phyloP scores from a whole-genome alignment of 2,329 filamentous ascomycete genomes.

The Fusarium fujikuroi region DNA sequence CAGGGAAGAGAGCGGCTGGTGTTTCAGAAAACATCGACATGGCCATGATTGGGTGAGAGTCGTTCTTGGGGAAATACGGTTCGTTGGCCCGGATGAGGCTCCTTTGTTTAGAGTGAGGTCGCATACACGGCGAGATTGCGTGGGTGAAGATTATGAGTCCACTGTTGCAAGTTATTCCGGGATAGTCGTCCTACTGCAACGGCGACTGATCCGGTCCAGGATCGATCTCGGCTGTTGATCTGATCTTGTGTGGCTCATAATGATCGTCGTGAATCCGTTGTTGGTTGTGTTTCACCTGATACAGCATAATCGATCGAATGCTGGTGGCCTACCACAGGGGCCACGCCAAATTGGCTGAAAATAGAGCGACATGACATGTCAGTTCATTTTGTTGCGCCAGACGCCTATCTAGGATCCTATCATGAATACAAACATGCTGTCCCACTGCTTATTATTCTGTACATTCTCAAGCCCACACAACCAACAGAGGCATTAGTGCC shows the following conservation, averaged over 20 bases:
- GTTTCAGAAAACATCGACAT: conserved; percentile 21
- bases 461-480: conserved; percentile 28
- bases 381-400: conserved; percentile 54
- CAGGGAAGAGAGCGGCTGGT: conserved; percentile 21
- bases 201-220: conserved; percentile 13
- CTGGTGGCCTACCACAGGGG: conserved; percentile 6
- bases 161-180: conserved; percentile 21
- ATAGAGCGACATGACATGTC: conserved; percentile 43
- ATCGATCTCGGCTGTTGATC: conserved; percentile 6
- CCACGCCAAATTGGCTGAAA: conserved; percentile 12
- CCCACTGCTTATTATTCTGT: conserved; percentile 39
- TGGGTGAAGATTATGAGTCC: conserved; percentile 17
- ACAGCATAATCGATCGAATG: conserved; percentile 29
- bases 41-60: conserved; percentile 38
- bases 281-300: conserved; percentile 29
- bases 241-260: conserved; percentile 3
- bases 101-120: conserved; percentile 39
- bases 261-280: conserved; percentile 11
- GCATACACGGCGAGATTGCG: conserved; percentile 47
- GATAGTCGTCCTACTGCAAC: conserved; percentile 20
- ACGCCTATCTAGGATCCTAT: conserved; percentile 56
- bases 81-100: conserved; percentile 33
- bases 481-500: conserved; percentile 12
- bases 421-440: conserved; percentile 48
- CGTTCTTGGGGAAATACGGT: conserved; percentile 11